Evolutionary conservation across 345 rosid species (phyloP).

Genomic region (Leavenworthia alabamica): DNA sequence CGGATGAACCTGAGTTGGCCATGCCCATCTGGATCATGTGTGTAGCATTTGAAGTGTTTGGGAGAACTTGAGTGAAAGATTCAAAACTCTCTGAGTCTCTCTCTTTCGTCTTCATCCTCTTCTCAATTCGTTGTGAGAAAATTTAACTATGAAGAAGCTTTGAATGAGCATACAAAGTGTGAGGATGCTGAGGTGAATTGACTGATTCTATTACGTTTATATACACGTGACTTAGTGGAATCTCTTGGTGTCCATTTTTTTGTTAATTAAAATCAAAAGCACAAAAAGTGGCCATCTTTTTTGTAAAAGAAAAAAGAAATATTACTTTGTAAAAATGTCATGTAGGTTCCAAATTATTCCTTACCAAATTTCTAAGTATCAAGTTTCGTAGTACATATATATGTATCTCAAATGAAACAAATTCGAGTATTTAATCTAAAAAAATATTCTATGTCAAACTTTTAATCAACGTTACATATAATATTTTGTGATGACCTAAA

Average conservation of each 20-base stretch:
- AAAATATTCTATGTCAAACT: no score
- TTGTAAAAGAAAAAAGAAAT: background rate
- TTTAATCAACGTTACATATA: background rate
- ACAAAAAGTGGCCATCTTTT: background rate
- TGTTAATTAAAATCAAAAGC: constrained; percentile 18
- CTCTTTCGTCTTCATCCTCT: constrained; percentile 15
- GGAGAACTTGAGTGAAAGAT: constrained; percentile 55
- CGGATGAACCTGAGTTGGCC: constrained; percentile 37
- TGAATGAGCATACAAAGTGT: constrained; percentile 30
- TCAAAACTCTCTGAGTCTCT: constrained; percentile 25
- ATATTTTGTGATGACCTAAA: background rate
- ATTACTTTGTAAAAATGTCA: background rate
- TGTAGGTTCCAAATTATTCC: background rate
- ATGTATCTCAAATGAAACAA: no score
- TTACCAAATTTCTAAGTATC: background rate
- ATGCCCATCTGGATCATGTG: constrained; percentile 33
- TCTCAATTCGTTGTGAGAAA: constrained; percentile 6
- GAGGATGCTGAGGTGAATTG: constrained; percentile 33
- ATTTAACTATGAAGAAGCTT: constrained; percentile 8
- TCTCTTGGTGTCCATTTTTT: constrained; percentile 30
- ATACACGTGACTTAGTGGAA: constrained; percentile 31
- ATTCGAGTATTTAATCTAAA: background rate
- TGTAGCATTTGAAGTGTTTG: constrained; percentile 79
- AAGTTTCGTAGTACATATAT: background rate
- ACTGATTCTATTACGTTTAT: constrained; percentile 11